Conservation (phyloP, 2,329 filamentous ascomycete species). For the Saccharata proteae region DNA sequence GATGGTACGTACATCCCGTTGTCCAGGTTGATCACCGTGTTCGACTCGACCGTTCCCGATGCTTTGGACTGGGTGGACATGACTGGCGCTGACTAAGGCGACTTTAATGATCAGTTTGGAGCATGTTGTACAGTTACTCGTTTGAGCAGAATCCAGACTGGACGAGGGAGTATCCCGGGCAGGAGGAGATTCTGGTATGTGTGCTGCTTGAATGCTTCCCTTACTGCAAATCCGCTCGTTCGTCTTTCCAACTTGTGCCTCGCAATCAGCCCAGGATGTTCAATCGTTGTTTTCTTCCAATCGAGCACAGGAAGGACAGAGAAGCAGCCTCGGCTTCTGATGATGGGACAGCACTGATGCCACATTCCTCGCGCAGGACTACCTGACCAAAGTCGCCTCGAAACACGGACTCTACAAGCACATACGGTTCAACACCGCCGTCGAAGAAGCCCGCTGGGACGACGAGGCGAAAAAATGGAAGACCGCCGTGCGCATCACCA, state of each 20-base stretch:
- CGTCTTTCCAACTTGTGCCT: too few relatives aligned
- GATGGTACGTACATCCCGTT: constrained; percentile 25
- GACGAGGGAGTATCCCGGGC: constrained; percentile 46
- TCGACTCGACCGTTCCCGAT: too few relatives aligned
- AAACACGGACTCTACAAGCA: constrained; percentile 44
- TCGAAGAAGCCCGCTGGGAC: constrained; percentile 43
- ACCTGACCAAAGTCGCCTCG: constrained; percentile 41
- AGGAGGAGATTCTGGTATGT: constrained; percentile 46
- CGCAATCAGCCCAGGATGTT: too few relatives aligned
- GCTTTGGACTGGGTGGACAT: not conserved
- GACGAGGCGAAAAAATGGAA: constrained; percentile 40
- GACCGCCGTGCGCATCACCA: constrained; percentile 35
- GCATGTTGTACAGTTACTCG: constrained; percentile 45
- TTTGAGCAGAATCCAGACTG: constrained; percentile 49
- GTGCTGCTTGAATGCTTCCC: too few relatives aligned
- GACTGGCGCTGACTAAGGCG: not conserved
- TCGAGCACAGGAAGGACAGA: not conserved
- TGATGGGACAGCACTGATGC: not conserved
- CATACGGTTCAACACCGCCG: constrained; percentile 45
- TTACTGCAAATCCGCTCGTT: too few relatives aligned
- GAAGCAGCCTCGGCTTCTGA: too few relatives aligned
- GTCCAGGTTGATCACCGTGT: not conserved
- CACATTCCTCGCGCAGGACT: constrained; percentile 23
- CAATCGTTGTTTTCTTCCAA: not conserved
- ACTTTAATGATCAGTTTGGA: constrained; percentile 34